phyloP scores from a whole-genome alignment of 2,329 filamentous ascomycete genomes.

The Arthroderma uncinatum region DNA sequence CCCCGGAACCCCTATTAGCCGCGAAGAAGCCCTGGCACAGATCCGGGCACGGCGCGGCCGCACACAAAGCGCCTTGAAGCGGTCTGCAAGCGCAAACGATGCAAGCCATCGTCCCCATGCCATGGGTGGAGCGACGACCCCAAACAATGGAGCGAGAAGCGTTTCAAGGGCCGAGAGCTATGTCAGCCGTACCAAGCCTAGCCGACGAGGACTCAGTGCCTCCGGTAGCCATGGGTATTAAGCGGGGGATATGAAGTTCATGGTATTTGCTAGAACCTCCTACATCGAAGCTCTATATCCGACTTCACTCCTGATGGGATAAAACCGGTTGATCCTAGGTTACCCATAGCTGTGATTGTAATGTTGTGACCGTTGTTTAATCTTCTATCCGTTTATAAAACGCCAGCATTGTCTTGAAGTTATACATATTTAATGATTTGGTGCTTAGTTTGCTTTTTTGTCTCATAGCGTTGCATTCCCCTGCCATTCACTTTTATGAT shows the following conservation, averaged over 20 bases:
- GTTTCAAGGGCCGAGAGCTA: conserved; percentile 26
- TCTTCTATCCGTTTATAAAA: not conserved
- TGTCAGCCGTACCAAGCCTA: conserved; percentile 15
- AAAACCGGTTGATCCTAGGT: too few relatives aligned
- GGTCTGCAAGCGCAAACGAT: conserved; percentile 32
- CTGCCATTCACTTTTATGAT: not conserved
- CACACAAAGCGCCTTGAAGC: conserved; percentile 30
- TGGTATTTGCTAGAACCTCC: not conserved
- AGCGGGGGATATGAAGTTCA: too few relatives aligned
- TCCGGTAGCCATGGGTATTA: conserved; percentile 17
- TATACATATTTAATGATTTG: not conserved
- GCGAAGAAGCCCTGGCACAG: conserved; percentile 40
- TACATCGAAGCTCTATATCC: not conserved
- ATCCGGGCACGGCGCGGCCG: conserved; percentile 39
- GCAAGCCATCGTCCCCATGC: conserved; percentile 17
- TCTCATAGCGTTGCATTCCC: not conserved
- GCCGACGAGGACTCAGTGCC: conserved; percentile 19
- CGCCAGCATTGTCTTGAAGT: not conserved
- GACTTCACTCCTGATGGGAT: too few relatives aligned
- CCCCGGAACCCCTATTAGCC: conserved; percentile 35
- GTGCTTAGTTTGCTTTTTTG: not conserved
- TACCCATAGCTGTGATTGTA: too few relatives aligned
- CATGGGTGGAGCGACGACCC: conserved; percentile 8
- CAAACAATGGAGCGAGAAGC: conserved; percentile 18
- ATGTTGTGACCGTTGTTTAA: not conserved